Percentiles rank a stretch among this genome's conserved stretches.
phyloP scores from a whole-genome alignment of 352 stramenopile species.

The Globisporangium iwayamae region DNA sequence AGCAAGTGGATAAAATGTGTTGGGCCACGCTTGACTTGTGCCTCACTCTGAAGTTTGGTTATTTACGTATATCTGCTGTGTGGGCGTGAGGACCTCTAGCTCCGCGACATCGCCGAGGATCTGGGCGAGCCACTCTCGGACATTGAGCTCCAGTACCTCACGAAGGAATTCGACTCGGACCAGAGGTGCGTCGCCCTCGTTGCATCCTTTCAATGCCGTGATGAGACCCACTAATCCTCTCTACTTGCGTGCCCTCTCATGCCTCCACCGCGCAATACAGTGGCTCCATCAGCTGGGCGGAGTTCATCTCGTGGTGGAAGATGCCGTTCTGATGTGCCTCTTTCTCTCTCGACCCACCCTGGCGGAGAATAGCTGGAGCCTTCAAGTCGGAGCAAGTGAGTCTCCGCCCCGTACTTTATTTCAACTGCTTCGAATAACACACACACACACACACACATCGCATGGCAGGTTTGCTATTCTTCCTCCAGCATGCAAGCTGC shows the following conservation, averaged over 20 bases:
- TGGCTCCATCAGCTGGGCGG: conserved; percentile 59
- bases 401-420: neutral
- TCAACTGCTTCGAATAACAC: neutral
- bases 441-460: neutral
- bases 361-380: too few relatives aligned
- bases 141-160: conserved; percentile 63
- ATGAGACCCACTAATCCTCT: too few relatives aligned
- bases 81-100: conserved; percentile 16
- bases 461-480: conserved; percentile 2
- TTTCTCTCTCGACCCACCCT: too few relatives aligned
- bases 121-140: conserved; percentile 72
- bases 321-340: conserved; percentile 37
- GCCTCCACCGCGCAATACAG: conserved; percentile 17
- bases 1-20: too few relatives aligned
- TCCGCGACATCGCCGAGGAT: conserved; percentile 72
- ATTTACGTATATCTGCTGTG: too few relatives aligned
- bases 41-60: neutral
- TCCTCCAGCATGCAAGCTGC: neutral
- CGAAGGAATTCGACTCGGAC: conserved; percentile 70
- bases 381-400: neutral
- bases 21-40: neutral
- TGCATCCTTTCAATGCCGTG: too few relatives aligned
- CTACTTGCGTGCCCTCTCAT: neutral
- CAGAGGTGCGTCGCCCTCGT: conserved; percentile 32
- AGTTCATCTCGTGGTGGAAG: conserved; percentile 84